Conservation (phyloP, 1,284 basidiomycete genomes). For the Bjerkandera adusta region DNA sequence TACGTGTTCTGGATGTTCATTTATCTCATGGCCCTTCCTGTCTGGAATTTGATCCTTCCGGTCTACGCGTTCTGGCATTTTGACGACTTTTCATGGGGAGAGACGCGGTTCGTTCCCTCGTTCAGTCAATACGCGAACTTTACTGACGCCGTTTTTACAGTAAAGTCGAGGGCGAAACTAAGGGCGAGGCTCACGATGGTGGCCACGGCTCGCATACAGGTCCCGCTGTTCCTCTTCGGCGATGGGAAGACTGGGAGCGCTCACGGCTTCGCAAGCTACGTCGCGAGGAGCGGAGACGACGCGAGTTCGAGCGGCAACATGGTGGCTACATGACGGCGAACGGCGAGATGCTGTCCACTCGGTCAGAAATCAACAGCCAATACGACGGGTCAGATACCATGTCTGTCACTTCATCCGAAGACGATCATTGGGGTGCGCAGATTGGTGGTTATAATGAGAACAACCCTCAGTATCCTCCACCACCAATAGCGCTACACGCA, state of each 20-base stretch:
- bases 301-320: conserved; percentile 76
- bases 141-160: conserved; percentile 40
- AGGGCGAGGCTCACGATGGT: conserved; percentile 74
- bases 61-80: conserved; percentile 99
- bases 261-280: conserved; percentile 91
- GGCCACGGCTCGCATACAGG: conserved; percentile 58
- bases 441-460: conserved; percentile 90
- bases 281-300: conserved; percentile 84
- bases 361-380: conserved; percentile 54
- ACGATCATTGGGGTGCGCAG: conserved; percentile 90
- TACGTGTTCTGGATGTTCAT: conserved; percentile 99
- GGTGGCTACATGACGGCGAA: conserved; percentile 65
- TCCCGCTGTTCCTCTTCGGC: conserved; percentile 78
- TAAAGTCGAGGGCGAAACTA: conserved; percentile 90
- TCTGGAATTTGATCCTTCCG: conserved; percentile 95
- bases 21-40: conserved; percentile 88
- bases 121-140: background rate
- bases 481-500: conserved; percentile 69
- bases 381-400: conserved; percentile 73
- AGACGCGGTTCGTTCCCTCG: conserved; percentile 70
- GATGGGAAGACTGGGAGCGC: conserved; percentile 99
- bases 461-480: conserved; percentile 73
- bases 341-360: conserved; percentile 55
- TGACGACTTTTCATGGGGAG: conserved; percentile 99
- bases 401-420: conserved; percentile 84